Conservation (phyloP, 169 alveolate species). For the Eimeria sp. region DNA sequence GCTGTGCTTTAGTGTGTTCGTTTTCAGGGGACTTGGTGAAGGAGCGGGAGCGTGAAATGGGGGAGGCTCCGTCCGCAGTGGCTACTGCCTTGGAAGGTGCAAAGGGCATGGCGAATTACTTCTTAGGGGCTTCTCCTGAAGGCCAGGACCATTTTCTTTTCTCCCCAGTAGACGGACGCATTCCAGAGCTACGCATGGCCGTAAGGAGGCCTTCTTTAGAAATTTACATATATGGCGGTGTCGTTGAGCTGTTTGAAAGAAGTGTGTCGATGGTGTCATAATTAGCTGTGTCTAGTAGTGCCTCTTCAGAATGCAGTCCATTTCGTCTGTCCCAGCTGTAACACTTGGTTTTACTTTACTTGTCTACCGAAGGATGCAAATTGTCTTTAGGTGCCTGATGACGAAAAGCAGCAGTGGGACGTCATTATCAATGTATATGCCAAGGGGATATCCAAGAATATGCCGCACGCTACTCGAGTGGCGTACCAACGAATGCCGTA, state of each 20-base stretch:
- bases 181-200: constrained; percentile 76
- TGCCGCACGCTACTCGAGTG: constrained; percentile 85
- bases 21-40: constrained; percentile 58
- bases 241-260: neutral
- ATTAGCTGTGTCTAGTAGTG: neutral
- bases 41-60: constrained; percentile 72
- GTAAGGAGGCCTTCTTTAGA: constrained; percentile 46
- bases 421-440: constrained; percentile 89
- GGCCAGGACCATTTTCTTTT: constrained; percentile 76
- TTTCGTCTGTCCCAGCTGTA: neutral
- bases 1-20: neutral
- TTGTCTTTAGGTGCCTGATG: constrained; percentile 86
- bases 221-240: neutral
- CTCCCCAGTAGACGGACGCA: constrained; percentile 78
- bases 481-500: constrained; percentile 87
- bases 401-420: constrained; percentile 92
- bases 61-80: constrained; percentile 78
- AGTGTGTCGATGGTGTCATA: neutral
- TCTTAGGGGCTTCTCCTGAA: constrained; percentile 77
- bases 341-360: neutral
- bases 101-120: constrained; percentile 77
- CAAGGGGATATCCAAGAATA: constrained; percentile 76
- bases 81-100: constrained; percentile 81
- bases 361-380: neutral
- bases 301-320: neutral